phyloP scores from a whole-genome alignment of 768 basidiomycete genomes.

The Lentinus brumalis region DNA sequence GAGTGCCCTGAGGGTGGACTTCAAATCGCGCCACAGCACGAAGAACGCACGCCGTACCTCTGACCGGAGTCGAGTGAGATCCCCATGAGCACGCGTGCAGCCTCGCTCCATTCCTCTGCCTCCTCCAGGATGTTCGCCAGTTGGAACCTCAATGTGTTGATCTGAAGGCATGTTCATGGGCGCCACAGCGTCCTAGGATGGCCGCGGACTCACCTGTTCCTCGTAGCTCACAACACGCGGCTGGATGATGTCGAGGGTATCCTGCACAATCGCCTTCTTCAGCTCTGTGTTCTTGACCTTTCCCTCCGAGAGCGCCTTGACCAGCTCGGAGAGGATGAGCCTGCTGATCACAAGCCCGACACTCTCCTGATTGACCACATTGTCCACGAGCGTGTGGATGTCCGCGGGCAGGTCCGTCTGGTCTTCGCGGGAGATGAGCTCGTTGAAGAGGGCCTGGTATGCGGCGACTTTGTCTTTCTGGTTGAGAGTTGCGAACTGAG shows the following conservation, averaged over 20 bases:
- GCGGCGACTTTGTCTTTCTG: conserved; percentile 88
- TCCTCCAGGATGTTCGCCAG: conserved; percentile 88
- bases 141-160: conserved; percentile 80
- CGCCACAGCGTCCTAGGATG: conserved; percentile 2
- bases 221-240: conserved; percentile 89
- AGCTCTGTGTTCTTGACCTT: conserved; percentile 54
- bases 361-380: conserved; percentile 79
- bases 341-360: conserved; percentile 87
- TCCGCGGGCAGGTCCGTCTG: conserved; percentile 49
- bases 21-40: not conserved
- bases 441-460: conserved; percentile 68
- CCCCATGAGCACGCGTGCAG: conserved; percentile 88
- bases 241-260: conserved; percentile 69
- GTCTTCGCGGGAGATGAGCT: conserved; percentile 58
- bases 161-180: conserved; percentile 46
- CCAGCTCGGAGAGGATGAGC: conserved; percentile 84
- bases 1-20: conserved; percentile 15
- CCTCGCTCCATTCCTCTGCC: conserved; percentile 93
- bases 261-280: conserved; percentile 74
- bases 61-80: conserved; percentile 90
- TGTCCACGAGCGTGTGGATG: conserved; percentile 73
- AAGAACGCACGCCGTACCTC: conserved; percentile 50
- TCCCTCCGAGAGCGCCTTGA: conserved; percentile 63
- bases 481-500: conserved; percentile 59
- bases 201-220: conserved; percentile 73